These are phyloP conservation scores for Rhododendron henanense DNA, from an alignment of 148 eudicot genomes.

Conservation along the genomic window DNA sequence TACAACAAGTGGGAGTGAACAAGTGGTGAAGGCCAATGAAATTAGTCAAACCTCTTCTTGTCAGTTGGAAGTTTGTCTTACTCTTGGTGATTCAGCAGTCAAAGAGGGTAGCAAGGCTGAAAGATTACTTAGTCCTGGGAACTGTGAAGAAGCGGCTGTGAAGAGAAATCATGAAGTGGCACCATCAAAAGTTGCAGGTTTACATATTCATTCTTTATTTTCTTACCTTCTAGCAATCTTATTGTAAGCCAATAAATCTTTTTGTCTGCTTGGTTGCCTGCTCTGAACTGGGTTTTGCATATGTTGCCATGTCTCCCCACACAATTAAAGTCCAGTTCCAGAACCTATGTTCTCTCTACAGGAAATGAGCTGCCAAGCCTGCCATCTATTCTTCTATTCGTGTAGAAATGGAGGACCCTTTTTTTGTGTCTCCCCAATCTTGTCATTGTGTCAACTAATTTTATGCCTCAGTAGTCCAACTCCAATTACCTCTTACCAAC, in stretches of 20 bases:
- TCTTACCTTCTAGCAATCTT: neutral
- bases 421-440: too few relatives aligned
- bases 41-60: constrained; percentile 11
- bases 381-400: too few relatives aligned
- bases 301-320: too few relatives aligned
- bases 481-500: too few relatives aligned
- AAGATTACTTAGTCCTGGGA: constrained; percentile 12
- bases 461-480: too few relatives aligned
- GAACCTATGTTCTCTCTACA: too few relatives aligned
- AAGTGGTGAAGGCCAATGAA: constrained; percentile 16
- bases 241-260: neutral
- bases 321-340: too few relatives aligned
- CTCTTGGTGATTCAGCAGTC: constrained; percentile 13
- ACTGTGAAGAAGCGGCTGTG: constrained; percentile 14
- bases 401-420: too few relatives aligned
- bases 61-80: constrained; percentile 19
- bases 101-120: constrained; percentile 20
- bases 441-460: neutral
- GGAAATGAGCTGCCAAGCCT: too few relatives aligned
- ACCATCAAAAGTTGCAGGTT: constrained; percentile 45
- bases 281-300: neutral
- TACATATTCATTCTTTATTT: neutral
- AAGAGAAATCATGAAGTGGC: constrained; percentile 23
- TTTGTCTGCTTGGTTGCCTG: neutral
- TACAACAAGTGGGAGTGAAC: constrained; percentile 17